These are phyloP conservation scores for Erodium texanum DNA, from an alignment of 441 rosid genomes.

Conservation along the genomic window DNA sequence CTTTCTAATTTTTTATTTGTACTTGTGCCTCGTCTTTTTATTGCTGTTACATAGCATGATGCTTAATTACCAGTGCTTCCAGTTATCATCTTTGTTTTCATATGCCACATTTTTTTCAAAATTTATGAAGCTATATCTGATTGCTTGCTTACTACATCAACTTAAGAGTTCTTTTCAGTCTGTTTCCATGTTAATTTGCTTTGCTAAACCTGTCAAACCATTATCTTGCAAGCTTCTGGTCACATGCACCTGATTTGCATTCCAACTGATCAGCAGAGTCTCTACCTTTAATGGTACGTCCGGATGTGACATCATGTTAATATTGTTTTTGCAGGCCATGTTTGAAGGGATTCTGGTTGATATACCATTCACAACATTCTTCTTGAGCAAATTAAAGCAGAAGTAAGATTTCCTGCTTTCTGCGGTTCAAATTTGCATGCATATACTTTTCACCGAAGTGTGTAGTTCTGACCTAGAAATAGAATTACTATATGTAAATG, in stretches of 20 bases:
- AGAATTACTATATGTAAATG: too few relatives aligned
- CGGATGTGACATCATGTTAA: neutral
- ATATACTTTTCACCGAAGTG: neutral
- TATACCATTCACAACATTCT: slow-evolving; percentile 97
- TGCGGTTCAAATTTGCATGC: neutral
- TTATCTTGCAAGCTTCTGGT: neutral
- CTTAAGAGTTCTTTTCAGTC: neutral
- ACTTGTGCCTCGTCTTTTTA: neutral
- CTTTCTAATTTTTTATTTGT: neutral
- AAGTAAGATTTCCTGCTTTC: slow-evolving; percentile 42
- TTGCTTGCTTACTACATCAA: neutral
- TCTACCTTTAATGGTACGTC: slow-evolving; percentile 8
- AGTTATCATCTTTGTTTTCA: slow-evolving; percentile 4
- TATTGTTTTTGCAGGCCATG: slow-evolving; percentile 69
- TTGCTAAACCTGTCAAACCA: too few relatives aligned
- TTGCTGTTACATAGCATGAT: neutral
- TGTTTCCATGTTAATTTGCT: neutral
- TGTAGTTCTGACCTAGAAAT: neutral
- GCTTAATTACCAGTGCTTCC: neutral
- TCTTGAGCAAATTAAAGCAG: slow-evolving; percentile 94
- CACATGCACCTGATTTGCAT: neutral
- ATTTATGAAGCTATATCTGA: slow-evolving; percentile 1
- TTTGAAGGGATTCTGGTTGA: slow-evolving; percentile 99
- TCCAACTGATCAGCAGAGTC: neutral
- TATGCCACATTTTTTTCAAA: neutral